Base-by-base conservation (phyloP, 108 stramenopile species). In the Cyclostephanos invisitatus region DNA sequence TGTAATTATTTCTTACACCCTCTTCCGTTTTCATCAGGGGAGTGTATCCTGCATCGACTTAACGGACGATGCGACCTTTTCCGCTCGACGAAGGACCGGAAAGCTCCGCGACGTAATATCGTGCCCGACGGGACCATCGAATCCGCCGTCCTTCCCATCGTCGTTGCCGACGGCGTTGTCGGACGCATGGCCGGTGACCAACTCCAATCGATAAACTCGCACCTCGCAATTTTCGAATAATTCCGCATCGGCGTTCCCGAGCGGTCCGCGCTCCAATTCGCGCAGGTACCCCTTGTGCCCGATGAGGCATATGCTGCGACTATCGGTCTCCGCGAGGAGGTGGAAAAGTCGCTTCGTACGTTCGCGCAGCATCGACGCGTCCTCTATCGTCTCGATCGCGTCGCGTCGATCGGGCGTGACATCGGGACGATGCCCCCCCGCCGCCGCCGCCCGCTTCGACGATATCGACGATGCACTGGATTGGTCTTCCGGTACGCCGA, bases 271-370 rank as follows among this genome's bases (percentile, higher is more conserved):
- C 64, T 89, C 89, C 54, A 89, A 61, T 54, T 86, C 86, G 18
- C 86, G 68, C 40, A 89, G 55, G 68, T 83, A 89, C 12, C 83
- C 89, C 71, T 89, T 87, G 76, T 89, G 89, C 18, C 75, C 84
- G 14, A 89, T 78, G n/a, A 89, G 63, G 20, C 73, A 53, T 50
- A 89, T 72, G 42, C 70, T 67, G 21, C 68, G 61, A 35, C 75
- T 70, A n/a, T 78, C 58, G 27, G 71, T 72, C 53, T 87, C 83
- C 21, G 67, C 36, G 51, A 89, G 63, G 32, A 89, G 48, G 53
- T 82, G 56, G 50, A 89, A 84, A 37, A 89, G 49, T 25, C 78
- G 56, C 11, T 71, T 51, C 18, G 86, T 83, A 35, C 86, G 68
- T 55, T 84, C 83, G 49, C 85, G 73, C 7, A 89, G 65, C 72